Percentiles rank a stretch among this genome's conserved stretches.
Conservation (phyloP, 2,329 filamentous ascomycete genomes). For the Trichoderma koningiopsis region DNA sequence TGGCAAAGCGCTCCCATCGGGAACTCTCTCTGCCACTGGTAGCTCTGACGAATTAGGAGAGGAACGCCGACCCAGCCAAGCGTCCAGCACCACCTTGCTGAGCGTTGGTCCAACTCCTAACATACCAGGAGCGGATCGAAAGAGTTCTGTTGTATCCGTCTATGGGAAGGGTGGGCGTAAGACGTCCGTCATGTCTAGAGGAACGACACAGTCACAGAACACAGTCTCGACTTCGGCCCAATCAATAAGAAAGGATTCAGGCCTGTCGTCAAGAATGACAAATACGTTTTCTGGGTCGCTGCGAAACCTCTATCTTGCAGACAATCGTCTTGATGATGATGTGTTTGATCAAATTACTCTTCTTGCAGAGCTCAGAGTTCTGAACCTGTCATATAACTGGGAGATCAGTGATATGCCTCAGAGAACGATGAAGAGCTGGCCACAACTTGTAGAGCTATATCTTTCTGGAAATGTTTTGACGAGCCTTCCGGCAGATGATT, state of each 20-base stretch:
- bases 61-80: constrained; percentile 77
- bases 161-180: constrained; percentile 80
- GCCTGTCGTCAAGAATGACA: constrained; percentile 73
- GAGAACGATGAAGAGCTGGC: constrained; percentile 85
- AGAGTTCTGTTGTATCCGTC: constrained; percentile 81
- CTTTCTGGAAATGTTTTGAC: constrained; percentile 94
- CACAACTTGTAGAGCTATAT: constrained; percentile 86
- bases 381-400: constrained; percentile 95
- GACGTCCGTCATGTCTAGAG: constrained; percentile 76
- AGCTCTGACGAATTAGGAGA: constrained; percentile 78
- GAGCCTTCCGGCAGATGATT: constrained; percentile 86
- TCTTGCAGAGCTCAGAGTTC: constrained; percentile 78
- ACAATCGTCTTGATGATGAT: constrained; percentile 92
- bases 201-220: constrained; percentile 45
- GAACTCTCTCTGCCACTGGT: constrained; percentile 59
- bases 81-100: constrained; percentile 69
- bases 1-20: constrained; percentile 45
- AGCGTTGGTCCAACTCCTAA: constrained; percentile 76
- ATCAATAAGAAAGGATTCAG: constrained; percentile 81
- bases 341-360: constrained; percentile 89
- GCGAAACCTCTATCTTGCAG: constrained; percentile 82
- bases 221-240: constrained; percentile 55
- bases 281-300: constrained; percentile 89
- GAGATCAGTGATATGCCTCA: constrained; percentile 85
- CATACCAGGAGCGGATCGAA: constrained; percentile 62